Evolutionary conservation across 768 basidiomycete genomes (phyloP), one percentile per base, ranked within the genome.

Genomic region (Zangia roseola): DNA sequence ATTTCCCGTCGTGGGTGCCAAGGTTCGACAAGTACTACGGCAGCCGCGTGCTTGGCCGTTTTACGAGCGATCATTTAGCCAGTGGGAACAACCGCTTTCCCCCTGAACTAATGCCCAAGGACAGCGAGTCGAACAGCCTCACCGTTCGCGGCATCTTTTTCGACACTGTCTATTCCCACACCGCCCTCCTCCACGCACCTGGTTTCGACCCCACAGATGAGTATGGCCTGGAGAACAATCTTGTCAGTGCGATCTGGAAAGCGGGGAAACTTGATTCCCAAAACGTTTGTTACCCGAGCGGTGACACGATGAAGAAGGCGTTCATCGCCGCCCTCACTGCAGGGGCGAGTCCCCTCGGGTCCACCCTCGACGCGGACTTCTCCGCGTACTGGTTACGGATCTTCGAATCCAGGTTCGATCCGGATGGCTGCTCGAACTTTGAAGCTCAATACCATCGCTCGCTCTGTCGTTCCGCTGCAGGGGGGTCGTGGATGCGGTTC

Each of bases 1-100:
- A 33, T 28, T 47, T 47, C 39, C 46, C 46, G 12, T 49, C 46
- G 39, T 52, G 47, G 47, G 50, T 52, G 17, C 47, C 50, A 5
- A 47, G 47, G 7, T 52, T 52, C 34, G 46, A 39, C 31, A 33
- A 40, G 28, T 47, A 24, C 31, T 47, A 40, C 17, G 38, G 46
- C 19, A 31, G 21, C 23, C 46, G 23, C 17, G 39, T 47, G 23
- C 46, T 47, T n/a, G 46, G 46, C 17, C 46, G 46, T 24, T 47
- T 40, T 24, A 40, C 46, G 37, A 47, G 39, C 46, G 6, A 47
- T 10, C 46, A 34, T 38, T 14, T 47, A 3, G 31, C 46, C 6
- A n/a, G n/a, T n/a, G n/a, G 20, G 30, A 47, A 47, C 16, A 47
- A 25, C 3, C 25, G 3, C 37, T 38, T 30, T 46, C 45, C 45